A percentile compares a stretch with the other conserved stretches of the same genome.
phyloP scores from a whole-genome alignment of 495 filamentous ascomycete genomes.

The Xylaria castorea region DNA sequence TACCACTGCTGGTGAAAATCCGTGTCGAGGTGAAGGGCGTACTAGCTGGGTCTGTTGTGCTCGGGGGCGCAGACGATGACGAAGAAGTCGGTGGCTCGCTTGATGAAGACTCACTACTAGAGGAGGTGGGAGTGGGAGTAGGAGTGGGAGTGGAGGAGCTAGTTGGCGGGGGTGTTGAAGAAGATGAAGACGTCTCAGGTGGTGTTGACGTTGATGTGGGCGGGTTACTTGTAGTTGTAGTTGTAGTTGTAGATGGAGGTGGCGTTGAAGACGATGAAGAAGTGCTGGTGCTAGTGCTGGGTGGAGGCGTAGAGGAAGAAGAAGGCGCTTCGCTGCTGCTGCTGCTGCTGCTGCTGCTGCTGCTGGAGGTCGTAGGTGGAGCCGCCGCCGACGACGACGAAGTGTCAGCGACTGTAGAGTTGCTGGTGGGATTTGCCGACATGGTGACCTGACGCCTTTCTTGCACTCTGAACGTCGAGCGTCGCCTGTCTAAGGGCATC shows the following conservation, averaged over 20 bases:
- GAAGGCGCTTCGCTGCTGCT: not conserved
- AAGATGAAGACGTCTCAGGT: slow-evolving; percentile 32
- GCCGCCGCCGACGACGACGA: not conserved
- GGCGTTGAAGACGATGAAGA: slow-evolving; percentile 1
- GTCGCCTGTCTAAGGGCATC: slow-evolving; percentile 17
- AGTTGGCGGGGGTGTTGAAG: slow-evolving; percentile 34
- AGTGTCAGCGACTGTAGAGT: not conserved
- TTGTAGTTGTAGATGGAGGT: slow-evolving; percentile 15
- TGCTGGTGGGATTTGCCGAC: slow-evolving; percentile 5
- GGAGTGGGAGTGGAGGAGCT: slow-evolving; percentile 28
- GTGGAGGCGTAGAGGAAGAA: slow-evolving; percentile 8
- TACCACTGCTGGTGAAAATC: slow-evolving; percentile 43
- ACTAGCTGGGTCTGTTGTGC: not conserved
- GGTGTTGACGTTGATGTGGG: slow-evolving; percentile 40
- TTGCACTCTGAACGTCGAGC: slow-evolving; percentile 13
- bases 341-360: not conserved
- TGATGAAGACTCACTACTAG: slow-evolving; percentile 36
- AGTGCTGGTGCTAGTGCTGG: not conserved
- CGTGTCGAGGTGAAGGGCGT: slow-evolving; percentile 40
- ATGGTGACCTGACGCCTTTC: slow-evolving; percentile 20
- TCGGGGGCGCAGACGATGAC: slow-evolving; percentile 29
- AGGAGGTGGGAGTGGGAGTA: slow-evolving; percentile 34
- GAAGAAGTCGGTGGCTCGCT: slow-evolving; percentile 30
- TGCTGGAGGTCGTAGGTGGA: not conserved
- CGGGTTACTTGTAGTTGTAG: slow-evolving; percentile 25